Conservation (phyloP, 257 asterid genomes). For the Penstemon davidsonii region DNA sequence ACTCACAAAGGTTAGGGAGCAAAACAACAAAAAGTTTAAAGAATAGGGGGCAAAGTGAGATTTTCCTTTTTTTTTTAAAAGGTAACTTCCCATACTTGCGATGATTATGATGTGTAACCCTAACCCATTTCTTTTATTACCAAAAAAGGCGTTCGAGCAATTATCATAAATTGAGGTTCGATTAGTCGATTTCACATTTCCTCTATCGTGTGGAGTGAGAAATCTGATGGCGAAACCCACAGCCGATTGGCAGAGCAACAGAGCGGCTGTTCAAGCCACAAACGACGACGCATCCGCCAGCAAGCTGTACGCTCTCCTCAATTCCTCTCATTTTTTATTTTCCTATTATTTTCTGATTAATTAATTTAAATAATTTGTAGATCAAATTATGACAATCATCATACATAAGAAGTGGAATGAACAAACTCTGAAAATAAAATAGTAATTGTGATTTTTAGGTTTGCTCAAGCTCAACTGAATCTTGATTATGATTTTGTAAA, state of each 20-base stretch:
- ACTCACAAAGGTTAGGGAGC: too few relatives aligned
- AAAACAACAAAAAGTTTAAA: too few relatives aligned
- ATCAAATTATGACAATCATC: too few relatives aligned
- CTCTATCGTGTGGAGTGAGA: constrained; percentile 4
- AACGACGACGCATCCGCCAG: constrained; percentile 98
- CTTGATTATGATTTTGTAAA: constrained; percentile 3
- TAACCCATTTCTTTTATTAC: neutral
- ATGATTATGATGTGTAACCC: neutral
- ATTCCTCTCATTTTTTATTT: constrained; percentile 1
- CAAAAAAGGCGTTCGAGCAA: neutral
- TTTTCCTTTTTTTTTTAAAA: too few relatives aligned
- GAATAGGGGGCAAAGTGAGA: too few relatives aligned
- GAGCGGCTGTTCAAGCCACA: constrained; percentile 92
- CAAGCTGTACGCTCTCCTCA: constrained; percentile 55
- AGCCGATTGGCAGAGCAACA: constrained; percentile 72
- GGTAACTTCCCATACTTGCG: too few relatives aligned
- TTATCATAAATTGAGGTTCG: too few relatives aligned
- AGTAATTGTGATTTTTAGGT: too few relatives aligned
- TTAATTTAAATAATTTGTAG: too few relatives aligned
- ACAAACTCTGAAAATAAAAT: too few relatives aligned
- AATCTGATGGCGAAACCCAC: constrained; percentile 53
- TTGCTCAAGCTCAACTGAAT: neutral
- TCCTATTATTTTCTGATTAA: too few relatives aligned
- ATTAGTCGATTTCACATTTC: neutral
- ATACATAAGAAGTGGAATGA: too few relatives aligned